Evolutionary conservation across 1,139 yeast genomes (phyloP), one percentile per base, ranked within the genome.

Genomic region (Taphrina wiesneri): DNA sequence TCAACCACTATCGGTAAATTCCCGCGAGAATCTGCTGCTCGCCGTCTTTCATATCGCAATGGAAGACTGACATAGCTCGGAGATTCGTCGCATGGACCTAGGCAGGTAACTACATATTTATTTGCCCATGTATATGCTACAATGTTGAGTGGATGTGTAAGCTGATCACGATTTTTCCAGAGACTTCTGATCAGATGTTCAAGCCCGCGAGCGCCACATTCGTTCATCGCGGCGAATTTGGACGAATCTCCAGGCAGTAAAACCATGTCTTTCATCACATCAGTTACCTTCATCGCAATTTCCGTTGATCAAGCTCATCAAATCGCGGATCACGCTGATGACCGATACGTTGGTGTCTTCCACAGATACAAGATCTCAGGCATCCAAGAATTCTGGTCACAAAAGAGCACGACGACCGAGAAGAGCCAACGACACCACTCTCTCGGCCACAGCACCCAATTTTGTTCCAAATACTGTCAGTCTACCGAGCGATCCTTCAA

Each of bases 191-290:
- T 39, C 17, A 39, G 43, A 39, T 39, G 43, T 13, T n/a, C 13
- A 39, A 13, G 43, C 19, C 17, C 49, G 7, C 49, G n/a, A 21
- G 6, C 49, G 49, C 49, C 49, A 45, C 49, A 45, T 45, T 45
- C 49, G 49, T 45, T 45, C 49, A 45, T 45, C 28, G 49, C 49
- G 28, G 25, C 49, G 28, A 45, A 45, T n/a, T 21, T 45, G 11
- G 9, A 19, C 39, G n/a, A n/a, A n/a, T n/a, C n/a, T n/a, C n/a
- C n/a, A n/a, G n/a, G n/a, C n/a, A n/a, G n/a, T n/a, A n/a, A n/a
- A n/a, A n/a, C n/a, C n/a, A n/a, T n/a, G n/a, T n/a, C n/a, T n/a
- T n/a, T 32, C 36, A 32, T 32, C 36, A 32, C 15, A 15, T 32
- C 36, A 32, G 36, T 15, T 32, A n/a, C 36, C 15, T 32, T 15